Evolutionary conservation across 495 filamentous ascomycete species (phyloP), one percentile per base, ranked within the genome.

Genomic region (Tetracladium setigerum): DNA sequence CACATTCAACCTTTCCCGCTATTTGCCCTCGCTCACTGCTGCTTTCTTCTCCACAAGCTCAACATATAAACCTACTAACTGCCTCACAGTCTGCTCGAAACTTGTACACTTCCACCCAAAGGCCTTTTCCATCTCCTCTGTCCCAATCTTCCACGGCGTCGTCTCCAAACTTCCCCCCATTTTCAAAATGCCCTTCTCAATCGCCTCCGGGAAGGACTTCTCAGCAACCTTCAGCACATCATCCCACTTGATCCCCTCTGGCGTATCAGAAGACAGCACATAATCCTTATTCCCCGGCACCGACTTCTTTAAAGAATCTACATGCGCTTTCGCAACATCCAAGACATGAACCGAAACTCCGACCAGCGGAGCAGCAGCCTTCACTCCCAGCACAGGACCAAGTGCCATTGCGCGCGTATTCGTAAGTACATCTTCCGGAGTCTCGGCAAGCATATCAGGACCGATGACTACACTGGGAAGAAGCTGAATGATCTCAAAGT

Each of bases 61-160:
- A 16, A 65, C 46, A 46, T 54, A 64, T 16, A 65, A 62, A 16
- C 46, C 54, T 14, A 66, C 55, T 0, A 62, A 49, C 47, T 62
- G 63, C 54, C 57, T 57, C 10, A 75, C 61, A 44, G 67, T 70
- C 44, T 75, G 66, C 49, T 67, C 62, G 50, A 69, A 72, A 22
- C 53, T 46, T 14, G 52, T 47, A 45, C 69, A 68, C 36, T 61
- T 47, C 60, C 71, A 67, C 7, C 70, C 69, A 53, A 77, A 69
- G 0, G 55, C 58, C 22, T 58, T 57, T 43, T 70, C 64, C 14
- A 67, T 68, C 3, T 61, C 33, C 41, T 55, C 58, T 13, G 60
- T 52, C 47, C 72, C 67, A 22, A 76, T 44, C 1, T 57, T 61
- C 37, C 72, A 58, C 5, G 53, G 52, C 1, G 57, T 61, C 3